Base-by-base conservation (phyloP, 495 filamentous ascomycete genomes). In the Annulohypoxylon maeteangense region DNA sequence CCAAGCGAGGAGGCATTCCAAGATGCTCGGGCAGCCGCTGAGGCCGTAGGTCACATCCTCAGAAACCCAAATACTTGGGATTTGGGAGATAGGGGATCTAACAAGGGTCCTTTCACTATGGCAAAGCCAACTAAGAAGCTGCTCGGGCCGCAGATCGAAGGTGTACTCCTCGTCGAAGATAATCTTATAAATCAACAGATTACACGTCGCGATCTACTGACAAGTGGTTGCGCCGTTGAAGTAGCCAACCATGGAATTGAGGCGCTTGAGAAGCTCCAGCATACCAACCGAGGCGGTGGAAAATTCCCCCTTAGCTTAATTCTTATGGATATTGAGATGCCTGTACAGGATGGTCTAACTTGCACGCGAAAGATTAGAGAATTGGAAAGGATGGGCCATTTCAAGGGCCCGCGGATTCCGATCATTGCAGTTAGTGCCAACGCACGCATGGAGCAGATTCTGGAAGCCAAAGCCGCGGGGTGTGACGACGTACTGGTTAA, bases 321-420 rank as follows among this genome's bases (percentile, higher is more conserved):
- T 25, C 76, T 94, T 12, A 94, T 94, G 92, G 93, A 95, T 70
- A 85, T 93, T 63, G 92, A 94, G 74, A 95, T 95, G 93, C 92
- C 92, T 0, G 83, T 94, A 38, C 94, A 95, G 90, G 91, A 94
- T 75, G 93, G 93, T 51, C 85, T 90, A 70, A 88, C 86, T 10
- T 92, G 91, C 64, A 89, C 91, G 4, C 78, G 82, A 40, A 85
- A 84, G 62, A 94, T 96, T 48, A 84, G 93, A 1, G 82, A 88
- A 72, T 80, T 91, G 63, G 90, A 92, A 72, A 68, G 63, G 53
- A 68, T 76, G 56, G 88, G 86, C 1, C 76, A 76, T 65, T 81
- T 86, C 25, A 77, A 74, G 38, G 78, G 79, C 20, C 90, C 70
- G 4, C 64, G 91, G 72, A 84, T 93, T 11, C 91, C 91, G 8